Percentiles rank a stretch among this genome's conserved stretches.
phyloP scores from a whole-genome alignment of 495 filamentous ascomycete genomes.

The Daldinia vernicosa region DNA sequence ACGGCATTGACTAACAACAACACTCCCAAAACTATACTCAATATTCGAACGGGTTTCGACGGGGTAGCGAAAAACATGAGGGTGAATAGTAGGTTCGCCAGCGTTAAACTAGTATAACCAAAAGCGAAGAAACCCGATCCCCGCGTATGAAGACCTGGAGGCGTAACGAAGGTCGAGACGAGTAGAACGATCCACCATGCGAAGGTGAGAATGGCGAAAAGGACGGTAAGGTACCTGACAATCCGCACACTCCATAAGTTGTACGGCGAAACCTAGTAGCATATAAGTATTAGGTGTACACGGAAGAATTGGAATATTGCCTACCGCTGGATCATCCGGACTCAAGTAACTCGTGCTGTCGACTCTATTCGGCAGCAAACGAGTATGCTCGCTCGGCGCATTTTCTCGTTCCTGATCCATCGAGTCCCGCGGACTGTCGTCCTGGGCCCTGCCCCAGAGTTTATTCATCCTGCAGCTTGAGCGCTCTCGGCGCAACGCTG shows the following conservation, averaged over 20 bases:
- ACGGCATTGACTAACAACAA: constrained; percentile 82
- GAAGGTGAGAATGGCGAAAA: constrained; percentile 77
- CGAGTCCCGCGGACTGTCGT: constrained; percentile 37
- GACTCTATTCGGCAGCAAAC: constrained; percentile 70
- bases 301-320: constrained; percentile 27
- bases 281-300: not conserved
- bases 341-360: constrained; percentile 71
- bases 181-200: constrained; percentile 91
- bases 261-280: constrained; percentile 82
- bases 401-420: constrained; percentile 29
- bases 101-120: constrained; percentile 75
- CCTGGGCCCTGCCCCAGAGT: constrained; percentile 47
- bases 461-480: constrained; percentile 55
- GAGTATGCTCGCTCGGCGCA: constrained; percentile 73
- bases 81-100: constrained; percentile 75
- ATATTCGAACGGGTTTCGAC: constrained; percentile 76
- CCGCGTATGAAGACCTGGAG: constrained; percentile 82
- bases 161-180: constrained; percentile 85
- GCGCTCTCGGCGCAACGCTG: not conserved
- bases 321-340: constrained; percentile 94
- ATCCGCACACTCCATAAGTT: constrained; percentile 91
- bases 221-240: constrained; percentile 74
- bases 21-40: constrained; percentile 69
- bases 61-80: constrained; percentile 88
- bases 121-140: constrained; percentile 93